A percentile compares a stretch with the other conserved stretches of the same genome.
These are phyloP conservation scores for Salinomyces thailandicus DNA, from an alignment of 2,329 filamentous ascomycete genomes.

Conservation along the genomic window DNA sequence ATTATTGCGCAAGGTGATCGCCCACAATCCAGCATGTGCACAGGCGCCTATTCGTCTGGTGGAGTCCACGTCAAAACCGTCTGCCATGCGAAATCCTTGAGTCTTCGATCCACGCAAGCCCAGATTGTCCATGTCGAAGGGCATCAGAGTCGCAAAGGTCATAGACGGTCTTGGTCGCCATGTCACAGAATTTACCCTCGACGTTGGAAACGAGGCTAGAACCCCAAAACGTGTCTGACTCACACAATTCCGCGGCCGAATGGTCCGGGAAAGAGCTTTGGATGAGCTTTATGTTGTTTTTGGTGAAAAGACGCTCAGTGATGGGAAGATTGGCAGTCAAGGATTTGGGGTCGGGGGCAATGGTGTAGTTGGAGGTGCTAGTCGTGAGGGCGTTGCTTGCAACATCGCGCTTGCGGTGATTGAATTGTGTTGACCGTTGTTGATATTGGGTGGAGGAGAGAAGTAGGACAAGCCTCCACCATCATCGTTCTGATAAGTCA, in stretches of 20 bases:
- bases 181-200: slow-evolving; percentile 1
- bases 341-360: background rate
- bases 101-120: no score
- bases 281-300: background rate
- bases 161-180: background rate
- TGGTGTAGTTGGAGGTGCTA: background rate
- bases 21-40: no score
- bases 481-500: background rate
- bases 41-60: no score
- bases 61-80: no score
- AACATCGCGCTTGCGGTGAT: background rate
- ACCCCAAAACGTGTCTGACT: slow-evolving; percentile 1
- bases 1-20: no score
- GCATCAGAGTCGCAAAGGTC: background rate
- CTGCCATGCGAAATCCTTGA: no score
- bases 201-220: background rate
- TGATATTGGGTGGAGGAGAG: background rate
- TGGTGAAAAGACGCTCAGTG: background rate
- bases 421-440: no score
- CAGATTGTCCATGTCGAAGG: no score
- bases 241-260: background rate
- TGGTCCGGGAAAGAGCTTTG: background rate
- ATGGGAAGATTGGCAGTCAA: background rate
- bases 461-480: background rate
- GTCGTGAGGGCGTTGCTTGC: background rate